A percentile compares a stretch with the other conserved stretches of the same genome.
Conservation (phyloP, 371 early-diverging fungal genomes). For the Mortierella sp. region DNA sequence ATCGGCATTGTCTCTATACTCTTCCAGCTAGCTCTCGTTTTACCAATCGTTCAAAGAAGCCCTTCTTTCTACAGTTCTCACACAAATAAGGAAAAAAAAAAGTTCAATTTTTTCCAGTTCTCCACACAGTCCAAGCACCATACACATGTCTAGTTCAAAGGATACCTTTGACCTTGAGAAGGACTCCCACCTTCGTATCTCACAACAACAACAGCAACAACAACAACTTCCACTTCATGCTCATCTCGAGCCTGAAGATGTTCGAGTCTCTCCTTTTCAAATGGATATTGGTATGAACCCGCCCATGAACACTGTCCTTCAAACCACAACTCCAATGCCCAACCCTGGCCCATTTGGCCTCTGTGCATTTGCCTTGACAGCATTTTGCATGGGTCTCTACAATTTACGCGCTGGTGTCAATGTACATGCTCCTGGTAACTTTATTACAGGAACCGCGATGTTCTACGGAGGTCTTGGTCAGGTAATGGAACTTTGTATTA, state of each 20-base stretch:
- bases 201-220: slow-evolving; percentile 26
- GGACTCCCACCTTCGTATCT: slow-evolving; percentile 19
- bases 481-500: slow-evolving; percentile 47
- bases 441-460: slow-evolving; percentile 77
- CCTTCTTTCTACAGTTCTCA: background rate
- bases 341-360: slow-evolving; percentile 86
- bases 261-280: slow-evolving; percentile 48
- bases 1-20: background rate
- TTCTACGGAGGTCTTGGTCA: slow-evolving; percentile 85
- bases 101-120: slow-evolving; percentile 3
- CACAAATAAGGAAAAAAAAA: slow-evolving; percentile 8
- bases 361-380: slow-evolving; percentile 80
- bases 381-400: slow-evolving; percentile 78
- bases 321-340: slow-evolving; percentile 47
- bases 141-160: slow-evolving; percentile 49
- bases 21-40: background rate
- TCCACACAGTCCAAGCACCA: slow-evolving; percentile 29
- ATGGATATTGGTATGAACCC: slow-evolving; percentile 54
- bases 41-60: background rate
- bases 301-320: slow-evolving; percentile 36
- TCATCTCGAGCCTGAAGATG: slow-evolving; percentile 47
- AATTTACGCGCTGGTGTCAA: slow-evolving; percentile 76
- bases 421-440: slow-evolving; percentile 65
- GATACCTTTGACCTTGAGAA: slow-evolving; percentile 43
- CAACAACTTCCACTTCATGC: slow-evolving; percentile 45